A percentile compares a stretch with the other conserved stretches of the same genome.
Conservation (phyloP, 768 basidiomycete genomes). For the Neoboletus brunneissimus region DNA sequence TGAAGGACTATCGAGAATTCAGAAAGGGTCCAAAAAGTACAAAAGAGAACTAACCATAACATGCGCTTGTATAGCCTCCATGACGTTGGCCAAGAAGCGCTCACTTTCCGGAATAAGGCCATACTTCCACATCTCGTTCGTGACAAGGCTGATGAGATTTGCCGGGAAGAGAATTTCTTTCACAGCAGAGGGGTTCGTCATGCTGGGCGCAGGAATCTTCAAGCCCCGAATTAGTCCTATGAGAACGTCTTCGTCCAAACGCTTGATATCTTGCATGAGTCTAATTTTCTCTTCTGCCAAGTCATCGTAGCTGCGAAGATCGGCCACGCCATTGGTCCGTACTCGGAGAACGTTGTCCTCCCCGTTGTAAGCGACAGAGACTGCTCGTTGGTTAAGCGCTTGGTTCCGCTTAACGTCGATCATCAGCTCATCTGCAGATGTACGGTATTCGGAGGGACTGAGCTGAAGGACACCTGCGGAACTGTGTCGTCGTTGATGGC, state of each 20-base stretch:
- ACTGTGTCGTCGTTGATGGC: conserved; percentile 83
- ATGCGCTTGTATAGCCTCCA: conserved; percentile 96
- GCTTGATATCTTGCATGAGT: conserved; percentile 86
- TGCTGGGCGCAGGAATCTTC: conserved; percentile 88
- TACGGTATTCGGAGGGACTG: conserved; percentile 59
- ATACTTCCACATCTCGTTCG: conserved; percentile 99
- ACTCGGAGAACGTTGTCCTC: conserved; percentile 70
- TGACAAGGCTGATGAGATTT: conserved; percentile 93
- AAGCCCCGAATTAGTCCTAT: conserved; percentile 86
- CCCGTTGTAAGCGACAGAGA: conserved; percentile 85
- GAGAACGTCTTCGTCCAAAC: conserved; percentile 90
- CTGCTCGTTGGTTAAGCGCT: conserved; percentile 73
- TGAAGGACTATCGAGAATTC: conserved; percentile 61
- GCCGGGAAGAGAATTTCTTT: conserved; percentile 99
- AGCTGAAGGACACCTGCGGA: conserved; percentile 76
- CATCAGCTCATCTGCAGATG: conserved; percentile 77
- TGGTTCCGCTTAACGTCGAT: conserved; percentile 69
- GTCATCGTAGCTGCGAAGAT: conserved; percentile 78
- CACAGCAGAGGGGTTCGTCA: conserved; percentile 87
- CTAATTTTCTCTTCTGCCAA: conserved; percentile 94
- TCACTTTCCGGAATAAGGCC: conserved; percentile 96
- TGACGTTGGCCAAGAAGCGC: conserved; percentile 96
- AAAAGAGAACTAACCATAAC: conserved; percentile 78
- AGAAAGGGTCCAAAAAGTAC: conserved; percentile 1
- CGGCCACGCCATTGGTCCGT: conserved; percentile 62